phyloP scores from a whole-genome alignment of 148 eudicot genomes.

The Rheum nobile region DNA sequence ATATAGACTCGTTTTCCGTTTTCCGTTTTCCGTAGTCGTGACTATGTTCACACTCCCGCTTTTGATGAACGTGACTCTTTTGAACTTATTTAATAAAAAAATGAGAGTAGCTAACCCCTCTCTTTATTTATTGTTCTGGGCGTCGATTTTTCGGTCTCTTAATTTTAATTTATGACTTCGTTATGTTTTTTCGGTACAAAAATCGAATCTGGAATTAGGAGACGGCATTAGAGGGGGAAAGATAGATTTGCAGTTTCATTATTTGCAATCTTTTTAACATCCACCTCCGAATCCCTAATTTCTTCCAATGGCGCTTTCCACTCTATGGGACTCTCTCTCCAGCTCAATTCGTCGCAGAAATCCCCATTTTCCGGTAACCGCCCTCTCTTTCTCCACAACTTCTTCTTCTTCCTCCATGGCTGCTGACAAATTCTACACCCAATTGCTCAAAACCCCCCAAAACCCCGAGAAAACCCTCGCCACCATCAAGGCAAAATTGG shows the following conservation, averaged over 20 bases:
- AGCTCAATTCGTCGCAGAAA: not conserved
- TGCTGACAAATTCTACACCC: slow-evolving; percentile 32
- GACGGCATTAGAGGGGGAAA: not conserved
- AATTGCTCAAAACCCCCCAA: slow-evolving; percentile 27
- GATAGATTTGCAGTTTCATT: no score
- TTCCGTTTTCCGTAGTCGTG: no score
- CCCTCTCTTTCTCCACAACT: not conserved
- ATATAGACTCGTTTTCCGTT: no score
- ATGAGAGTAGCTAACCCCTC: no score
- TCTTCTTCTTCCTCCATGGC: slow-evolving; percentile 17
- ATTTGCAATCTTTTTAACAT: no score
- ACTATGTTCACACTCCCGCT: no score
- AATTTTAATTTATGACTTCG: no score
- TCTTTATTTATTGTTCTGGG: no score
- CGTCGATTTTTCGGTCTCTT: no score
- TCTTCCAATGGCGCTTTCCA: not conserved
- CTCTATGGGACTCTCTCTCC: not conserved
- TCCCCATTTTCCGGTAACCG: not conserved
- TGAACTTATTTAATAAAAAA: no score
- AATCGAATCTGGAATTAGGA: not conserved
- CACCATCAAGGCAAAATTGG: slow-evolving; percentile 31
- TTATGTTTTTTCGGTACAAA: no score
- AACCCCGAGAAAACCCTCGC: slow-evolving; percentile 49
- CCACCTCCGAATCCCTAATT: not conserved
- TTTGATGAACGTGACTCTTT: no score